phyloP scores from a whole-genome alignment of 305 asterid genomes.

The Plantago coronopus region DNA sequence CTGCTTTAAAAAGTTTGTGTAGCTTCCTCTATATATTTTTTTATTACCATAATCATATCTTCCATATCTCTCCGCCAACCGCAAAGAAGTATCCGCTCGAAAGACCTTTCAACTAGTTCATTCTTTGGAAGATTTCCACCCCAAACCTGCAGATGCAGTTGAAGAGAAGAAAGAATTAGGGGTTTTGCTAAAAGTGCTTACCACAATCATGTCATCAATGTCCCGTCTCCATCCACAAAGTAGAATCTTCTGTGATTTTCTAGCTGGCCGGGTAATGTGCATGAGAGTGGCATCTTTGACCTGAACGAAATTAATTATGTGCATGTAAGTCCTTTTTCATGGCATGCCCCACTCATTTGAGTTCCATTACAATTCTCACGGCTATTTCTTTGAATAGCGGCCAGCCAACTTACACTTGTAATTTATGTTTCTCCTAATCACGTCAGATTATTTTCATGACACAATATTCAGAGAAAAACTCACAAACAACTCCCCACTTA shows the following conservation, averaged over 20 bases:
- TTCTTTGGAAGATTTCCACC: slow-evolving; percentile 70
- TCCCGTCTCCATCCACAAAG: slow-evolving; percentile 98
- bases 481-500: not conserved
- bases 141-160: slow-evolving; percentile 75
- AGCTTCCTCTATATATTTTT: slow-evolving; percentile 36
- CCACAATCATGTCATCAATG: slow-evolving; percentile 99
- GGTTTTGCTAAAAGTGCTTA: slow-evolving; percentile 59
- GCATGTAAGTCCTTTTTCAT: slow-evolving; percentile 54
- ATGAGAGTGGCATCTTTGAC: slow-evolving; percentile 78
- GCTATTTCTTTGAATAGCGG: slow-evolving; percentile 40
- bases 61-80: slow-evolving; percentile 98
- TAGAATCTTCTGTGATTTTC: slow-evolving; percentile 93
- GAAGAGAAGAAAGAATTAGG: slow-evolving; percentile 74
- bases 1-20: slow-evolving; percentile 31
- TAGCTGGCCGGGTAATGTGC: slow-evolving; percentile 67
- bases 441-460: slow-evolving; percentile 14
- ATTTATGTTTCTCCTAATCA: slow-evolving; percentile 22
- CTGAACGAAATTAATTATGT: slow-evolving; percentile 84
- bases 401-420: slow-evolving; percentile 28
- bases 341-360: slow-evolving; percentile 51
- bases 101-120: slow-evolving; percentile 52
- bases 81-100: slow-evolving; percentile 84
- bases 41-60: slow-evolving; percentile 86
- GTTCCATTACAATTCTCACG: slow-evolving; percentile 40
- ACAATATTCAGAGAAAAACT: slow-evolving; percentile 2